Conservation (phyloP, 305 asterid species). For the Stenogyne calaminthoides region DNA sequence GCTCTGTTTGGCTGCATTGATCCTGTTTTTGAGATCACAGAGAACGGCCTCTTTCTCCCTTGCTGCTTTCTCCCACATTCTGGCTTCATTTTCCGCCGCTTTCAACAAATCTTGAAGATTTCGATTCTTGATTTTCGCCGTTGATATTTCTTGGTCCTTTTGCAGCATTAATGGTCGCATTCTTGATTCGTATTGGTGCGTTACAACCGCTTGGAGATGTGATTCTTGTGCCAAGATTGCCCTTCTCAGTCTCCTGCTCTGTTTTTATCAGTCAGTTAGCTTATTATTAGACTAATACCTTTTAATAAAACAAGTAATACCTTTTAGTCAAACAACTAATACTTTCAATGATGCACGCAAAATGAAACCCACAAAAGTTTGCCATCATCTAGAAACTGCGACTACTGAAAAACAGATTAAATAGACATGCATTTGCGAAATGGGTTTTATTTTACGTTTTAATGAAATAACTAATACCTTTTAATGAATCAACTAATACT, state of each 20-base stretch:
- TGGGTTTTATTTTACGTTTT: too few species aligned
- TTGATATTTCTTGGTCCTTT: slow-evolving; percentile 47
- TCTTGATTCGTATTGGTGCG: slow-evolving; percentile 44
- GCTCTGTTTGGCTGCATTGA: slow-evolving; percentile 29
- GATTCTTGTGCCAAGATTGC: slow-evolving; percentile 42
- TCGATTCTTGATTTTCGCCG: slow-evolving; percentile 38
- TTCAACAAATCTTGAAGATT: slow-evolving; percentile 45
- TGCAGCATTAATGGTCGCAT: slow-evolving; percentile 30
- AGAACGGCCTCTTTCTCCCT: slow-evolving; percentile 43
- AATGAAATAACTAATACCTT: too few species aligned
- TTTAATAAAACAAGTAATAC: too few species aligned
- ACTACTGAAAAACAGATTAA: too few species aligned
- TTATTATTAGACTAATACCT: too few species aligned
- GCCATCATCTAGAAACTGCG: too few species aligned
- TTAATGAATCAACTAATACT: too few species aligned
- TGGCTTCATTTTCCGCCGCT: slow-evolving; percentile 44
- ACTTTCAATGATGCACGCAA: too few species aligned
- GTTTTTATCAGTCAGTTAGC: slow-evolving; percentile 12
- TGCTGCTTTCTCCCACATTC: slow-evolving; percentile 52
- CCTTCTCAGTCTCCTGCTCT: slow-evolving; percentile 50
- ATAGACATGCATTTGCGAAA: too few species aligned
- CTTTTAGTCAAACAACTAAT: too few species aligned
- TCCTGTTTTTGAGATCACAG: slow-evolving; percentile 40
- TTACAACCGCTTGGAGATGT: slow-evolving; percentile 33
- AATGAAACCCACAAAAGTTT: too few species aligned